Conservation (phyloP, 305 asterid genomes). For the Solanum hybrid region DNA sequence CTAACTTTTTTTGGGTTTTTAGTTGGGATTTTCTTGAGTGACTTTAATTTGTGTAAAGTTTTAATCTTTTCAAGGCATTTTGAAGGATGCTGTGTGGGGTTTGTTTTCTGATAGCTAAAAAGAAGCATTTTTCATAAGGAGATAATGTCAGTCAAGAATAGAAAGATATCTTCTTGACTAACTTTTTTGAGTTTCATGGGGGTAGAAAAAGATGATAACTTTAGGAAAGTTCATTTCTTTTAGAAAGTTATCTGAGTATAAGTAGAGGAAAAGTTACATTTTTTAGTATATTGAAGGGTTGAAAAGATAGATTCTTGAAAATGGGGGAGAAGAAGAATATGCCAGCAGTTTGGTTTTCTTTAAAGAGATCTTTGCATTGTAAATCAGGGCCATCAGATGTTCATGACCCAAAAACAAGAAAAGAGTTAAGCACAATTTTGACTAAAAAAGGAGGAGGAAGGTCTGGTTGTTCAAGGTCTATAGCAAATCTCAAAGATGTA, state of each 20-base stretch:
- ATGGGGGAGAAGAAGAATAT: slow-evolving; percentile 50
- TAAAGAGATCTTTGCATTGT: slow-evolving; percentile 69
- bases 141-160: slow-evolving; percentile 14
- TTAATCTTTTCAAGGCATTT: not conserved
- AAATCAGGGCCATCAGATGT: slow-evolving; percentile 53
- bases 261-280: not conserved
- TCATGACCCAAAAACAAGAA: slow-evolving; percentile 36
- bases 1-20: not conserved
- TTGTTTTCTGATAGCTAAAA: slow-evolving; percentile 15
- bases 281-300: not conserved
- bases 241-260: not conserved
- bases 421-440: slow-evolving; percentile 27
- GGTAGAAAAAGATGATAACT: not conserved
- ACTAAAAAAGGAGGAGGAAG: slow-evolving; percentile 52
- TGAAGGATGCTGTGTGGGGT: not conserved
- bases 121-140: not conserved
- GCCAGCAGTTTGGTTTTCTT: slow-evolving; percentile 51
- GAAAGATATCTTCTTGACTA: slow-evolving; percentile 4
- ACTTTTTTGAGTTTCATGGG: slow-evolving; percentile 1
- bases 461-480: slow-evolving; percentile 76
- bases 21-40: slow-evolving; percentile 7
- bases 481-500: slow-evolving; percentile 59
- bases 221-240: not conserved
- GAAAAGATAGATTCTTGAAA: slow-evolving; percentile 2
- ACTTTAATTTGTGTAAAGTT: not conserved